Evolutionary conservation across 257 asterid species (phyloP).

Genomic region (Hygrophila difformis): DNA sequence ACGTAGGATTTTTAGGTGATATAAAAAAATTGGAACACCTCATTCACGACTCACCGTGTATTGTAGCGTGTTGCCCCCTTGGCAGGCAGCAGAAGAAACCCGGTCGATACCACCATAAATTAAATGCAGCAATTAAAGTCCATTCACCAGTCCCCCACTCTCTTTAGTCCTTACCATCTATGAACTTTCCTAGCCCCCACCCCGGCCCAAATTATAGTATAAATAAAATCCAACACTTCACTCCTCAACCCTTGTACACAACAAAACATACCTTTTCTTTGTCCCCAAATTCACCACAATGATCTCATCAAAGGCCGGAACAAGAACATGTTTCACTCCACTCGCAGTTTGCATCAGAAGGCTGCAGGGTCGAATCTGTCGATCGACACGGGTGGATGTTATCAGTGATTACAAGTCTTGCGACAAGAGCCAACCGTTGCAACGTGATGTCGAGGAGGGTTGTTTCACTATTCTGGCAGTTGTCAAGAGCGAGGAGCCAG

Average conservation of each 20-base stretch:
- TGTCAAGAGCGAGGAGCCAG: slow-evolving; percentile 7
- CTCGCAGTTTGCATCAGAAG: not conserved
- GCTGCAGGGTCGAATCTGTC: not conserved
- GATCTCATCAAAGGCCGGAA: not conserved
- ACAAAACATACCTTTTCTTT: too few relatives aligned
- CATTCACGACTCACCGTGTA: too few relatives aligned
- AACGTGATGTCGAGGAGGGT: slow-evolving; percentile 18
- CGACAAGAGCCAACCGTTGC: not conserved
- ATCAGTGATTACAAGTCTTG: not conserved
- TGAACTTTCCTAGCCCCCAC: too few relatives aligned
- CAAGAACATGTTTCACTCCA: not conserved
- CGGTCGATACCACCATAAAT: not conserved
- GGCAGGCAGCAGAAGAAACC: slow-evolving; percentile 9
- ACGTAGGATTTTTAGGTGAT: too few relatives aligned
- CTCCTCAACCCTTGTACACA: not conserved
- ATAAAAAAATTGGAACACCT: too few relatives aligned
- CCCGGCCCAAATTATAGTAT: not conserved
- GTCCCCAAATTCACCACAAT: not conserved
- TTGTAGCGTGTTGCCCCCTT: too few relatives aligned
- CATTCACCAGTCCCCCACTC: not conserved
- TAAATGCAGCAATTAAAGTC: slow-evolving; percentile 8
- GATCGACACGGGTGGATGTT: not conserved
- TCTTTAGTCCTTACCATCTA: not conserved
- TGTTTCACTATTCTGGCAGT: slow-evolving; percentile 13
- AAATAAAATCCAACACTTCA: slow-evolving; percentile 1